Conservation (phyloP, 2,329 filamentous ascomycete genomes). For the Acrocalymma vagum region DNA sequence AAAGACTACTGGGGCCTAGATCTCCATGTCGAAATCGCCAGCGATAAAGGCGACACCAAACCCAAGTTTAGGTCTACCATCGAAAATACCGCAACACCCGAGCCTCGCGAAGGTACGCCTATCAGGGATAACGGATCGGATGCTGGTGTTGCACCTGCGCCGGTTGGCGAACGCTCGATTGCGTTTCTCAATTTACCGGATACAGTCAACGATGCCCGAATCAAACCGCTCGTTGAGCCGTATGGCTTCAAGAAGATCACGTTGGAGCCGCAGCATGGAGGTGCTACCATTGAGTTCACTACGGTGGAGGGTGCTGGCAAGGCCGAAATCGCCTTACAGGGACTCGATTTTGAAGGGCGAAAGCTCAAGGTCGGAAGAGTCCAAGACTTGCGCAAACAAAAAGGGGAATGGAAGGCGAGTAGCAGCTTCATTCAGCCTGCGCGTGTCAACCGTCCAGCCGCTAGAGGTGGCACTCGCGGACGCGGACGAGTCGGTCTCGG, state of each 20-base stretch:
- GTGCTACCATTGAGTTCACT: conserved; percentile 84
- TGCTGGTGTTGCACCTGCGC: conserved; percentile 21
- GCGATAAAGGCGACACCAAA: conserved; percentile 53
- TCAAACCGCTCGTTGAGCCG: conserved; percentile 75
- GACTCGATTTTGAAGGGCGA: conserved; percentile 48
- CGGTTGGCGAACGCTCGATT: conserved; percentile 70
- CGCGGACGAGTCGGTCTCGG: conserved; percentile 38
- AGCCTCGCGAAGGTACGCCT: conserved; percentile 47
- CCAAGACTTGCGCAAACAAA: conserved; percentile 53
- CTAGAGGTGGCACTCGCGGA: conserved; percentile 32
- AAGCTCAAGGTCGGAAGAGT: conserved; percentile 59
- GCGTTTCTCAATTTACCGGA: conserved; percentile 88
- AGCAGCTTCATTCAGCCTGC: conserved; percentile 40
- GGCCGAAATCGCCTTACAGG: conserved; percentile 62
- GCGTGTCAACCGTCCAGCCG: conserved; percentile 36
- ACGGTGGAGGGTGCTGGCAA: conserved; percentile 76
- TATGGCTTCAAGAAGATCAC: conserved; percentile 80
- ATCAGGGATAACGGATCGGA: too few species aligned
- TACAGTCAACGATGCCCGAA: conserved; percentile 87
- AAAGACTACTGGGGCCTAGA: conserved; percentile 74
- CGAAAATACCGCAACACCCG: conserved; percentile 53
- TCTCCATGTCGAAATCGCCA: conserved; percentile 66
- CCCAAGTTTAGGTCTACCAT: conserved; percentile 56
- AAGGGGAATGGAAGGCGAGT: conserved; percentile 48
- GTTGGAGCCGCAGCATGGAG: conserved; percentile 81